Conservation (phyloP, 106 monocot genomes). For the Dendrobium officinale region DNA sequence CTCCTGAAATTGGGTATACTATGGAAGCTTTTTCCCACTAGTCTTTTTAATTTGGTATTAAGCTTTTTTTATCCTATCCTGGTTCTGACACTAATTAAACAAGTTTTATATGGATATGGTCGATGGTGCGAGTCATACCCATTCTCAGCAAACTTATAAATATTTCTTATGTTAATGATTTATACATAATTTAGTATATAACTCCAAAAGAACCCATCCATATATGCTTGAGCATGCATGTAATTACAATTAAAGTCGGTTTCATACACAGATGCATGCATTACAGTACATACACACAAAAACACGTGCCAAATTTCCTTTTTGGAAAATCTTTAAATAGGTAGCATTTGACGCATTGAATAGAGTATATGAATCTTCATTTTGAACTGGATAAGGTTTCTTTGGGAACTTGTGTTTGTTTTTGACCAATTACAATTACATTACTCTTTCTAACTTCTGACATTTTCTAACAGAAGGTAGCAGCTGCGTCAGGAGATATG, state of each 20-base stretch:
- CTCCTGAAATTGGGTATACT: not conserved
- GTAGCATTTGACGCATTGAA: not conserved
- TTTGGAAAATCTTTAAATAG: not conserved
- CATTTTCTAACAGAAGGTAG: conserved; percentile 69
- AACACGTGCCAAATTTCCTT: not conserved
- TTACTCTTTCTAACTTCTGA: conserved; percentile 1
- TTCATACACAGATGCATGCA: not conserved
- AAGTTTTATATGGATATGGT: not conserved
- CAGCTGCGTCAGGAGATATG: conserved; percentile 95
- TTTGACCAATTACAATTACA: not conserved
- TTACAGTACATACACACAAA: not conserved
- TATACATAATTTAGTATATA: not conserved
- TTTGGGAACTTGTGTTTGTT: not conserved
- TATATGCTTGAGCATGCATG: not conserved
- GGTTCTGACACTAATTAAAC: not conserved
- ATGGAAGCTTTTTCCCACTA: not conserved
- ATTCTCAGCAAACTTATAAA: not conserved
- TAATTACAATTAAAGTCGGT: not conserved
- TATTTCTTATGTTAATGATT: not conserved
- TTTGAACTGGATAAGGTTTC: not conserved
- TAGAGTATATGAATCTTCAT: not conserved
- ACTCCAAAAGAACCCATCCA: not conserved
- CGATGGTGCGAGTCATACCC: not conserved
- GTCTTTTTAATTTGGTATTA: not conserved
- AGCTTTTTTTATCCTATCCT: not conserved